These are phyloP conservation scores for Raffaelea albimanens DNA, from an alignment of 2,329 filamentous ascomycete genomes.

Conservation along the genomic window DNA sequence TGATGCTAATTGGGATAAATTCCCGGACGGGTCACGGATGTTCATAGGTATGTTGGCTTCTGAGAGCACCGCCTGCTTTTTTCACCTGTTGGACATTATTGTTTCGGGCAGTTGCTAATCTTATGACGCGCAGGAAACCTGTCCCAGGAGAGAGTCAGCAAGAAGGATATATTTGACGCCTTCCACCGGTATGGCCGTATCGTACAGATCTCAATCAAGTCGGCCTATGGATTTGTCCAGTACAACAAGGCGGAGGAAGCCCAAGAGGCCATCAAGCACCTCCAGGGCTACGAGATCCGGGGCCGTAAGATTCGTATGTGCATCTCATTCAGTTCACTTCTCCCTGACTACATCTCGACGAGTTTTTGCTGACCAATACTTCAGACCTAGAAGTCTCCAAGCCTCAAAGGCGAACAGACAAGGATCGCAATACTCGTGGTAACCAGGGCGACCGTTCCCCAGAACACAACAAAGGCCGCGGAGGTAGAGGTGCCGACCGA, in stretches of 20 bases:
- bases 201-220: conserved; percentile 92
- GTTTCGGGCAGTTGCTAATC: conserved; percentile 11
- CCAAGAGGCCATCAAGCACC: conserved; percentile 59
- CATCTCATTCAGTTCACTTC: conserved; percentile 50
- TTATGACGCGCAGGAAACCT: conserved; percentile 64
- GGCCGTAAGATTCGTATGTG: conserved; percentile 88
- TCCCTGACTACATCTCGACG: too few relatives aligned
- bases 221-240: conserved; percentile 94
- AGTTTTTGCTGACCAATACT: conserved; percentile 19
- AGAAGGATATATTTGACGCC: conserved; percentile 84
- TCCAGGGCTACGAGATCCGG: conserved; percentile 73
- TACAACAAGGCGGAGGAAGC: conserved; percentile 74
- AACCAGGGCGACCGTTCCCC: conserved; percentile 38
- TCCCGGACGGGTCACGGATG: conserved; percentile 65
- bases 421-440: conserved; percentile 30
- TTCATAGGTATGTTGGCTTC: conserved; percentile 59
- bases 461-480: conserved; percentile 36
- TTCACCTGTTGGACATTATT: conserved; percentile 13
- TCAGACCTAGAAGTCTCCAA: conserved; percentile 85
- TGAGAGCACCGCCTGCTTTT: conserved; percentile 11
- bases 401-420: conserved; percentile 66
- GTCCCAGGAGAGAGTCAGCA: conserved; percentile 85
- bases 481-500: conserved; percentile 35
- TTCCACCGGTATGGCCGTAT: conserved; percentile 80
- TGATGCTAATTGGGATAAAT: conserved; percentile 73